Percentiles rank a stretch among this genome's conserved stretches.
These are phyloP conservation scores for Begonia loranthoides DNA, from an alignment of 306 rosid species.

Conservation along the genomic window DNA sequence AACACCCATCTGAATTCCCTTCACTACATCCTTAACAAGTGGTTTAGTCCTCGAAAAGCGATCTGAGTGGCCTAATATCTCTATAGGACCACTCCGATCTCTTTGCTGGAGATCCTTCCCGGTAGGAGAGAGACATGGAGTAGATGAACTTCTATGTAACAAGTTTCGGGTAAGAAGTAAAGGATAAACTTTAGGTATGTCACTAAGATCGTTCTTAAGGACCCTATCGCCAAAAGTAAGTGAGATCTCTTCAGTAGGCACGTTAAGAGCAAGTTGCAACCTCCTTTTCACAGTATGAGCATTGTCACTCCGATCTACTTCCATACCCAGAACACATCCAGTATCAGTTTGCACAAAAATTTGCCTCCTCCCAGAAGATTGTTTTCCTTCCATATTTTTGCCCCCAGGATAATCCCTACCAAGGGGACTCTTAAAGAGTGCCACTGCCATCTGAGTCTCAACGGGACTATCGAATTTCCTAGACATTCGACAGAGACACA, in stretches of 20 bases:
- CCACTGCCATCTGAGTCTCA: slow-evolving; percentile 92
- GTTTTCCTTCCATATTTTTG: slow-evolving; percentile 34
- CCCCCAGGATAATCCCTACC: slow-evolving; percentile 48
- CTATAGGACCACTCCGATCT: slow-evolving; percentile 84
- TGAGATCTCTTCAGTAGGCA: slow-evolving; percentile 77
- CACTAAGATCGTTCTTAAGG: slow-evolving; percentile 74
- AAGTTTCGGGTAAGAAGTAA: slow-evolving; percentile 71
- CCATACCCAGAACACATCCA: slow-evolving; percentile 92
- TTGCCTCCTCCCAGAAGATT: slow-evolving; percentile 56
- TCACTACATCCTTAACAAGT: slow-evolving; percentile 51
- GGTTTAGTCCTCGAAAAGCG: slow-evolving; percentile 30
- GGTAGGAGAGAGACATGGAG: slow-evolving; percentile 88
- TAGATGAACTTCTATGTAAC: slow-evolving; percentile 87
- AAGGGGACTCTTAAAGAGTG: slow-evolving; percentile 45
- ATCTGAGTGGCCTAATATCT: slow-evolving; percentile 64
- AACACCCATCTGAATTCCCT: slow-evolving; percentile 71
- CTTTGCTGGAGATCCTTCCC: slow-evolving; percentile 71
- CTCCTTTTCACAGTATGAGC: slow-evolving; percentile 95
- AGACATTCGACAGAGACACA: slow-evolving; percentile 44
- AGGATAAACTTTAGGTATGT: slow-evolving; percentile 68
- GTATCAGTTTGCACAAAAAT: slow-evolving; percentile 86
- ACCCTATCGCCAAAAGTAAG: slow-evolving; percentile 78
- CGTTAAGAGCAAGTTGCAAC: slow-evolving; percentile 81
- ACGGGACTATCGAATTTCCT: slow-evolving; percentile 86
- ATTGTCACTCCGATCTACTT: slow-evolving; percentile 72